A percentile compares a stretch with the other conserved stretches of the same genome.
These are phyloP conservation scores for Morella rubra DNA, from an alignment of 306 rosid species.

Conservation along the genomic window DNA sequence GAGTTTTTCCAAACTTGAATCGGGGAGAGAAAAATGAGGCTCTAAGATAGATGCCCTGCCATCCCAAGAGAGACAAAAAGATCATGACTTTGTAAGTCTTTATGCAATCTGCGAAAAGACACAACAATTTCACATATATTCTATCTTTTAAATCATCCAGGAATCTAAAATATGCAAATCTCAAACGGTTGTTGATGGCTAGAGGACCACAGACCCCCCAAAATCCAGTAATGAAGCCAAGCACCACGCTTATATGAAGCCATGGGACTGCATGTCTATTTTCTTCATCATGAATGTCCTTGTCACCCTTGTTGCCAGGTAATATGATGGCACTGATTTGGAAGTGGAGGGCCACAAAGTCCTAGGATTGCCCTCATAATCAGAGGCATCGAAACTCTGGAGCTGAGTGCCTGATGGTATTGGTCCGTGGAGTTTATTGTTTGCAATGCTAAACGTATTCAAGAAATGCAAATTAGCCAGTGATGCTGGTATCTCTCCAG, in stretches of 20 bases:
- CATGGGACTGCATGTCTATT: not conserved
- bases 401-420: too few species aligned
- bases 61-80: too few species aligned
- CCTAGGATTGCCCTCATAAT: too few species aligned
- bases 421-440: too few species aligned
- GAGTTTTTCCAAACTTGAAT: too few species aligned
- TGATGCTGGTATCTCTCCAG: slow-evolving; percentile 2
- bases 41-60: too few species aligned
- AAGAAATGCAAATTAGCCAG: not conserved
- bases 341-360: too few species aligned
- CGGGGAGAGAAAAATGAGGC: too few species aligned
- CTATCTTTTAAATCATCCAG: not conserved
- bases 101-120: too few species aligned
- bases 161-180: not conserved
- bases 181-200: not conserved
- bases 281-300: not conserved
- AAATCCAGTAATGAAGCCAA: slow-evolving; percentile 9
- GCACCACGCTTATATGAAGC: not conserved
- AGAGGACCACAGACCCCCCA: slow-evolving; percentile 7
- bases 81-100: too few species aligned
- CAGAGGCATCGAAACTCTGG: too few species aligned
- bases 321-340: too few species aligned
- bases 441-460: not conserved
- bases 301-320: not conserved
- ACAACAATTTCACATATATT: not conserved